Evolutionary conservation across 768 basidiomycete genomes (phyloP).

Genomic region (Leccinum broughii): DNA sequence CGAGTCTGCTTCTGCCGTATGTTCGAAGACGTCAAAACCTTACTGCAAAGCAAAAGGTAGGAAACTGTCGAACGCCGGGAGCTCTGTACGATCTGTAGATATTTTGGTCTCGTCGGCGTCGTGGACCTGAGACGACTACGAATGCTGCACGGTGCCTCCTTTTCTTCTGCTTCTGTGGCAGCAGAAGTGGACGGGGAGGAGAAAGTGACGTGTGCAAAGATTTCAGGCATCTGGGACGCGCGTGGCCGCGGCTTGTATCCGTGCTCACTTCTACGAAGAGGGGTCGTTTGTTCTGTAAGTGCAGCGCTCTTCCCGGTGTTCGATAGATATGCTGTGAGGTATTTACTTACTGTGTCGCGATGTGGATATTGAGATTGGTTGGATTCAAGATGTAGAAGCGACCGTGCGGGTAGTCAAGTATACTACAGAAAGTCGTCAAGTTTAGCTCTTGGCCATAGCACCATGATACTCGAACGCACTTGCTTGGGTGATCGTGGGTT

Average conservation of each 20-base stretch:
- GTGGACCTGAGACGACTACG: no score
- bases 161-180: no score
- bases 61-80: no score
- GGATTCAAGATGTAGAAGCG: constrained; percentile 7
- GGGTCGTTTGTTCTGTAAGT: constrained; percentile 17
- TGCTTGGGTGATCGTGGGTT: constrained; percentile 5
- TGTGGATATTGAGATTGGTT: background rate
- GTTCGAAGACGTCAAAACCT: no score
- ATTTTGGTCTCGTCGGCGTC: no score
- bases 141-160: no score
- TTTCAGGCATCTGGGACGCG: no score
- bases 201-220: background rate
- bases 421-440: background rate
- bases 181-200: no score
- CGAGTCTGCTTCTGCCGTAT: no score
- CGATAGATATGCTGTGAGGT: background rate
- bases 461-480: constrained; percentile 2
- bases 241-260: constrained; percentile 11
- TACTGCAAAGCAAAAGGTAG: no score
- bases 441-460: no score
- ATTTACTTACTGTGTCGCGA: constrained; percentile 16
- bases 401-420: constrained; percentile 12
- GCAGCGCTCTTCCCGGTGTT: background rate
- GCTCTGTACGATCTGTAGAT: no score
- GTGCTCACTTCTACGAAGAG: constrained; percentile 10